phyloP scores from a whole-genome alignment of 2,329 filamentous ascomycete species.

The Aspergillus fumigatiaffinis region DNA sequence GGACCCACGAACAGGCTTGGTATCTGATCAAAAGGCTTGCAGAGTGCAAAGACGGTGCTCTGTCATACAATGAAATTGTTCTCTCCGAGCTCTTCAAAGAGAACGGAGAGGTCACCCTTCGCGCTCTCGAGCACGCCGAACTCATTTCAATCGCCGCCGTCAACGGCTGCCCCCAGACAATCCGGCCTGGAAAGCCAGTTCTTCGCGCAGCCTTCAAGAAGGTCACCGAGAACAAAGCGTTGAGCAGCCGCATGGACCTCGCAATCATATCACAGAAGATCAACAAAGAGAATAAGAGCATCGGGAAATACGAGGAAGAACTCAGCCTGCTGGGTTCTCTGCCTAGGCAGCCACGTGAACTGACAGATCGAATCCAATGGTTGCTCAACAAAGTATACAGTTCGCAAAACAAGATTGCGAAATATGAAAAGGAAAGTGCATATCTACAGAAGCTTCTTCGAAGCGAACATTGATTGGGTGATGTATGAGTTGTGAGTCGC shows the following conservation, averaged over 20 bases:
- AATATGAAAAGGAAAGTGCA: conserved; percentile 68
- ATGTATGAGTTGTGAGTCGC: neutral
- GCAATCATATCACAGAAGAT: conserved; percentile 65
- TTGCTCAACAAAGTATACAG: conserved; percentile 67
- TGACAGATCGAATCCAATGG: conserved; percentile 64
- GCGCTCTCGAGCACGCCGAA: conserved; percentile 77
- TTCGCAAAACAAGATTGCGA: conserved; percentile 71
- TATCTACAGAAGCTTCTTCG: conserved; percentile 67
- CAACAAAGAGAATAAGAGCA: conserved; percentile 66
- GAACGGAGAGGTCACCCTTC: conserved; percentile 70
- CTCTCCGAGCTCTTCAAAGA: conserved; percentile 71
- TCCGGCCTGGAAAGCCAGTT: conserved; percentile 80
- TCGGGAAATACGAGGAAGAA: conserved; percentile 77
- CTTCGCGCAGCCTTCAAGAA: conserved; percentile 77
- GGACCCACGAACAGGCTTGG: conserved; percentile 88
- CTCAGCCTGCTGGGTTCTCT: conserved; percentile 66
- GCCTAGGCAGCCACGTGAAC: conserved; percentile 66
- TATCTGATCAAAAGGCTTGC: conserved; percentile 76
- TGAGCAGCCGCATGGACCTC: conserved; percentile 70
- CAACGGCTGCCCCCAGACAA: conserved; percentile 71
- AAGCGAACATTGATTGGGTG: conserved; percentile 42
- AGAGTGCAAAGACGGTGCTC: conserved; percentile 50
- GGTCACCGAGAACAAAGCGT: conserved; percentile 66
- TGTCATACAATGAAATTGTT: conserved; percentile 83
- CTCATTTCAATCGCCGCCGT: conserved; percentile 71